Base-by-base conservation (phyloP, 805 yeast genomes). In the Ogataea saltuana region DNA sequence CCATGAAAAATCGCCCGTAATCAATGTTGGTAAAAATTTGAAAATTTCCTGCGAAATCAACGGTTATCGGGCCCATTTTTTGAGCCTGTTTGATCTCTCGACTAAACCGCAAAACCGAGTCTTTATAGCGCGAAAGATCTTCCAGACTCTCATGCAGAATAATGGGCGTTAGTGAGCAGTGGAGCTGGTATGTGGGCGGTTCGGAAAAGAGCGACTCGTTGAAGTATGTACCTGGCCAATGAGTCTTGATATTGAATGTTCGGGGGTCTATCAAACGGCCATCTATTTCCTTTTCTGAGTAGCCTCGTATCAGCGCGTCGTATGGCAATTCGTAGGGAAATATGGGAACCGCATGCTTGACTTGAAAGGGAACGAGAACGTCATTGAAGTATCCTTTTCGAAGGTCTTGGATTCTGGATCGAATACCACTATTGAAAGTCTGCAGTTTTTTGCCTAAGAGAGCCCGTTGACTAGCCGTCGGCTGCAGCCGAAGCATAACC, bases 111-210 rank as follows among this genome's bases (percentile, higher is more conserved):
- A 44, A 15, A 16, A 51, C 47, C 16, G 46, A 39, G 15, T 36
- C 38, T 28, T 48, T 48, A 41, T 49, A 57, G 18, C 27, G 37
- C 11, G 33, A 11, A 10, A 46, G 33, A 15, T 50, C 40, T 11
- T 41, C 44, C 12, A 26, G 13, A 2, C 33, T 21, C 4, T 51
- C 49, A 41, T 49, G 58, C 17, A 47, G 10, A 6, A 61, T 45
- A n/a, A 56, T 45, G 11, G 67, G 67, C 2, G 62, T 45, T 23
- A 61, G 40, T 4, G 59, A 53, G 30, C 53, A 42, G 35, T 57
- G 61, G 15, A 50, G 39, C 8, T 42, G 39, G 28, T 47, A 46
- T 2, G 52, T 46, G 7, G 53, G 27, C 11, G 42, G 28, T 6
- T 46, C 47, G 16, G 39, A 41, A 25, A 40, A 41, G 7, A 56